These are phyloP conservation scores for Amanita rubescens DNA, from an alignment of 768 basidiomycete species.

Conservation along the genomic window DNA sequence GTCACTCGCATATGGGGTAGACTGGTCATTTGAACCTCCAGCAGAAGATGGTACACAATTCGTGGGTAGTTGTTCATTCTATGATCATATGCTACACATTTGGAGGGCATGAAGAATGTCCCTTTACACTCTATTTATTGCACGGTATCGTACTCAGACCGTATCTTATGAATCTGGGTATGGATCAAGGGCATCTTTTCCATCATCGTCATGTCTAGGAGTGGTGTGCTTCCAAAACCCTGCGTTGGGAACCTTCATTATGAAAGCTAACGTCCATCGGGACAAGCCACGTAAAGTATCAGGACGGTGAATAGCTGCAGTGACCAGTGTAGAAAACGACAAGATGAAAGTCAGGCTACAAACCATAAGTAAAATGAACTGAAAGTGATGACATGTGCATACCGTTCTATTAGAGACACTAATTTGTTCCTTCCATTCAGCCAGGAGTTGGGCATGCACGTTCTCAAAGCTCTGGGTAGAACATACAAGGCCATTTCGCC, in stretches of 20 bases:
- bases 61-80: slow-evolving; percentile 91
- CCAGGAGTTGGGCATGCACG: slow-evolving; percentile 53
- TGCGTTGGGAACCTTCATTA: slow-evolving; percentile 52
- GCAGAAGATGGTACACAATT: slow-evolving; percentile 31
- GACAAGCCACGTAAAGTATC: slow-evolving; percentile 66
- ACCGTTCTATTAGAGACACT: slow-evolving; percentile 50
- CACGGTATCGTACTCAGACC: no score
- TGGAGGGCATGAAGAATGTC: slow-evolving; percentile 55
- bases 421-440: slow-evolving; percentile 33
- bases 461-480: slow-evolving; percentile 59
- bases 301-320: slow-evolving; percentile 53
- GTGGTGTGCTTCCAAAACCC: slow-evolving; percentile 43
- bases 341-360: slow-evolving; percentile 50
- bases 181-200: not conserved
- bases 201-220: slow-evolving; percentile 11
- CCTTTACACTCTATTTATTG: not conserved
- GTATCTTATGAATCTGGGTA: not conserved
- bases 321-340: slow-evolving; percentile 60
- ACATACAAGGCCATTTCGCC: slow-evolving; percentile 81
- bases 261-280: slow-evolving; percentile 61
- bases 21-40: slow-evolving; percentile 62
- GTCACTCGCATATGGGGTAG: slow-evolving; percentile 86
- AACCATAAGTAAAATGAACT: not conserved
- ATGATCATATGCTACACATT: slow-evolving; percentile 77
- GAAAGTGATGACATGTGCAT: slow-evolving; percentile 14